These are phyloP conservation scores for Plasmodium billcollinsi DNA, from an alignment of 169 alveolate species.

Conservation along the genomic window DNA sequence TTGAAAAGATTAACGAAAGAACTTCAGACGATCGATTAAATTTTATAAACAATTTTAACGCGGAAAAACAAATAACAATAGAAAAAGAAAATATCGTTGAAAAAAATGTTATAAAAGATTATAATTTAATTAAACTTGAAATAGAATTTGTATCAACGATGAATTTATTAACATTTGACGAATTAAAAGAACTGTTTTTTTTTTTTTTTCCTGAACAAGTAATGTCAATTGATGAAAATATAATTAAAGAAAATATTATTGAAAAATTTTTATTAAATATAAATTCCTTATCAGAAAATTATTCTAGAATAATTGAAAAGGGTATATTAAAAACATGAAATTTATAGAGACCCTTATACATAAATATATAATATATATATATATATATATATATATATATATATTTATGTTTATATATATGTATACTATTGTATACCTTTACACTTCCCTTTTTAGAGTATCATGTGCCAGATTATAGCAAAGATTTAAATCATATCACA, in stretches of 20 bases:
- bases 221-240: constrained; percentile 44
- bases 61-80: constrained; percentile 18
- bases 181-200: constrained; percentile 18
- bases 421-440: no score
- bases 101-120: constrained; percentile 26
- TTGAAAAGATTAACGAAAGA: constrained; percentile 39
- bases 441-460: constrained; percentile 29
- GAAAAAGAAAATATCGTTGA: constrained; percentile 21
- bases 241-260: constrained; percentile 49
- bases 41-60: constrained; percentile 59
- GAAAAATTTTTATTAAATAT: constrained; percentile 44
- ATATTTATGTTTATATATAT: no score
- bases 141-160: constrained; percentile 66
- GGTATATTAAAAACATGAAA: constrained; percentile 18
- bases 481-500: constrained; percentile 17
- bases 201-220: constrained; percentile 52
- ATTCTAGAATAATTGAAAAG: constrained; percentile 30
- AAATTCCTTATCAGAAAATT: constrained; percentile 50
- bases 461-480: constrained; percentile 14
- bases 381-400: no score
- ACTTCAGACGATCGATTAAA: constrained; percentile 37
- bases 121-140: constrained; percentile 63
- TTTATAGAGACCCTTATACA: background rate
- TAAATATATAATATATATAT: no score
- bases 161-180: constrained; percentile 64